A percentile compares a stretch with the other conserved stretches of the same genome.
Conservation (phyloP, 148 eudicot genomes). For the Rheum nobile region DNA sequence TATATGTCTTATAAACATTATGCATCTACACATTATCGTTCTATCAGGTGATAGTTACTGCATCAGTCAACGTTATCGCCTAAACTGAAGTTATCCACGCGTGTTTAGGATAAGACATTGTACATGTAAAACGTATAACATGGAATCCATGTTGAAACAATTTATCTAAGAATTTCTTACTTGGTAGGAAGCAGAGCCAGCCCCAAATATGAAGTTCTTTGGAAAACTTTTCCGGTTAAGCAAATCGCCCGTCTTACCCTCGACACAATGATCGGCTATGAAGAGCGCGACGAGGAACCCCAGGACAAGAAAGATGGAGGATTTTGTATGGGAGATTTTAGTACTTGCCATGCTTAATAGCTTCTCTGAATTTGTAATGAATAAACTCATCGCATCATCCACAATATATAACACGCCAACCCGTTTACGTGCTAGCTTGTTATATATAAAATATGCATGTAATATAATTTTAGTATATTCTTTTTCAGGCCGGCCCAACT, state of each 20-base stretch:
- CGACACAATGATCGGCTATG: neutral
- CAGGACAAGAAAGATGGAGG: neutral
- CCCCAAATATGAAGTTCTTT: neutral
- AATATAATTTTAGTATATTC: too few species aligned
- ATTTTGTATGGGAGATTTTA: neutral
- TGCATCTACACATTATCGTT: too few species aligned
- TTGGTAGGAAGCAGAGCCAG: conserved; percentile 4
- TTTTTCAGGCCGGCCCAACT: too few species aligned
- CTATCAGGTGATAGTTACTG: too few species aligned
- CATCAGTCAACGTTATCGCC: too few species aligned
- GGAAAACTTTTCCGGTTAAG: conserved; percentile 2
- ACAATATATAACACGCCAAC: neutral
- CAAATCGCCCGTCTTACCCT: neutral
- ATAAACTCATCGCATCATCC: neutral
- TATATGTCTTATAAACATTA: too few species aligned
- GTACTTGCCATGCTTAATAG: neutral
- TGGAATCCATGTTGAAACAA: too few species aligned
- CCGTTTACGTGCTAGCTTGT: neutral
- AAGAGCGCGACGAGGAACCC: neutral
- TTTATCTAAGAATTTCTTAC: neutral
- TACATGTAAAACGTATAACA: too few species aligned
- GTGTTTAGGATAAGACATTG: too few species aligned
- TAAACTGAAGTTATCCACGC: too few species aligned
- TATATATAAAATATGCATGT: neutral
- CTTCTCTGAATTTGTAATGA: neutral